phyloP scores from a whole-genome alignment of 257 asterid genomes.

The Solanum etuberosum region DNA sequence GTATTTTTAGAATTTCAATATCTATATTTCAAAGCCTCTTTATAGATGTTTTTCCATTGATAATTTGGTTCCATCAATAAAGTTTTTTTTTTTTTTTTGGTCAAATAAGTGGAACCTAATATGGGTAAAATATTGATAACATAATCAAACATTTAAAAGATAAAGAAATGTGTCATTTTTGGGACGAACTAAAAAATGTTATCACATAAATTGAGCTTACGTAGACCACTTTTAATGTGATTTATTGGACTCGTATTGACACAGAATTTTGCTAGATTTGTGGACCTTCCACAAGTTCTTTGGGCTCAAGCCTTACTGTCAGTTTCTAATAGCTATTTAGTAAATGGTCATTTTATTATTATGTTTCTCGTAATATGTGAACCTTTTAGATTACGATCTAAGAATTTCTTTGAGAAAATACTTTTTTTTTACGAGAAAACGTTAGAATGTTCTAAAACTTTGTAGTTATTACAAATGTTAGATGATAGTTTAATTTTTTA shows the following conservation, averaged over 20 bases:
- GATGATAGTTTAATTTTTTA: neutral
- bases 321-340: neutral
- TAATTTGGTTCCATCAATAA: too few relatives aligned
- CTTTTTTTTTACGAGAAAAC: neutral
- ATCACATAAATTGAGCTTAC: neutral
- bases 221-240: neutral
- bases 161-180: neutral
- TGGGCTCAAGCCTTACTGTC: neutral
- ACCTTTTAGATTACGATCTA: neutral
- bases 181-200: too few relatives aligned
- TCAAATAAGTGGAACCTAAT: neutral
- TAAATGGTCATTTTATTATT: neutral
- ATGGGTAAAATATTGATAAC: neutral
- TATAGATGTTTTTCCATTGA: neutral
- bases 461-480: neutral
- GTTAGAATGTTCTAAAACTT: neutral
- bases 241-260: neutral
- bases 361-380: neutral
- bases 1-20: neutral
- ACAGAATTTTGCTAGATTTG: neutral
- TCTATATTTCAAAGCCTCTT: neutral
- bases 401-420: neutral
- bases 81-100: neutral
- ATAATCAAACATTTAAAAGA: too few relatives aligned
- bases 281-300: neutral